These are phyloP conservation scores for Phytophthora litchii DNA, from an alignment of 352 stramenopile species.

Conservation along the genomic window DNA sequence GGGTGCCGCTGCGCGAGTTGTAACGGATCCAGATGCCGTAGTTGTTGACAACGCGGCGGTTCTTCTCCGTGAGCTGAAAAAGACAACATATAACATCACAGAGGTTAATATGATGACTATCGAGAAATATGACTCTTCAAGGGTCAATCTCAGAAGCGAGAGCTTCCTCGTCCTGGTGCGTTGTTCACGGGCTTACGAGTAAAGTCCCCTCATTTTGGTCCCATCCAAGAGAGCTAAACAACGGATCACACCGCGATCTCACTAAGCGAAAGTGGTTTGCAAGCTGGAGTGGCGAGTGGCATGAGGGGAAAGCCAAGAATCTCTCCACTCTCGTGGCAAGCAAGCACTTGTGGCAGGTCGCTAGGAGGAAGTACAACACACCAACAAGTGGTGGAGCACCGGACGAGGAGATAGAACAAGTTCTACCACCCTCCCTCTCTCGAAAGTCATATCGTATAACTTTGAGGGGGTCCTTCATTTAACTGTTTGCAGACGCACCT, in stretches of 20 bases:
- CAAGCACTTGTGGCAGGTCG: slow-evolving; percentile 74
- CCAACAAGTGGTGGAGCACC: neutral
- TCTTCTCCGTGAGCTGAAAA: slow-evolving; percentile 96
- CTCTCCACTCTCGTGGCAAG: slow-evolving; percentile 83
- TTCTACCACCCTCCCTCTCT: slow-evolving; percentile 4
- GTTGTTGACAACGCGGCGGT: slow-evolving; percentile 98
- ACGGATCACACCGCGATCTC: slow-evolving; percentile 75
- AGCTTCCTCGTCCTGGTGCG: slow-evolving; percentile 17
- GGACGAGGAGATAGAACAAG: slow-evolving; percentile 18
- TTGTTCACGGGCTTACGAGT: slow-evolving; percentile 39
- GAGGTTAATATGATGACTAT: slow-evolving; percentile 12
- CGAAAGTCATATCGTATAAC: slow-evolving; percentile 16
- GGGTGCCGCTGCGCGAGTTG: slow-evolving; percentile 98
- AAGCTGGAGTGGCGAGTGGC: slow-evolving; percentile 76
- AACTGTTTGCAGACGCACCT: slow-evolving; percentile 75
- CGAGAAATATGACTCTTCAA: neutral
- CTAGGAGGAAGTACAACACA: slow-evolving; percentile 44
- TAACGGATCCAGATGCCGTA: slow-evolving; percentile 99
- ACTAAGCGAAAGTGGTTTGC: slow-evolving; percentile 81
- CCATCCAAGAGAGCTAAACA: slow-evolving; percentile 63
- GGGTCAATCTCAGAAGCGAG: neutral
- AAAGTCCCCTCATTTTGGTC: slow-evolving; percentile 34
- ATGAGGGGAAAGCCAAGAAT: slow-evolving; percentile 19
- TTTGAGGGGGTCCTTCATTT: slow-evolving; percentile 18
- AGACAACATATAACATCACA: slow-evolving; percentile 20